Percentiles rank a stretch among this genome's conserved stretches.
Conservation (phyloP, 2,329 filamentous ascomycete genomes). For the Ceratocystis diversiconidia region DNA sequence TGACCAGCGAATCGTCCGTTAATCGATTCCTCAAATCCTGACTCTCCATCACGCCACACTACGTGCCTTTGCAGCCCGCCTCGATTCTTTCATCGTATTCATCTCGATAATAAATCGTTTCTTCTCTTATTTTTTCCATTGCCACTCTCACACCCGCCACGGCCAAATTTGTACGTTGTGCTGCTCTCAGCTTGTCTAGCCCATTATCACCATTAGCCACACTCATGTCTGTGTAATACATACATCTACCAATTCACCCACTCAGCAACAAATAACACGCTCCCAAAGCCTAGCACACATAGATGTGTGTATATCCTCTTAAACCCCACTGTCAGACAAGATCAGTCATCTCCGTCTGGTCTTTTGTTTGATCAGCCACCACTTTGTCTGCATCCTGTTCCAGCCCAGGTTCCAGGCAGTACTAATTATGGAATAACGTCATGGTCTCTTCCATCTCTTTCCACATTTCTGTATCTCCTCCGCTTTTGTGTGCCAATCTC, state of each 20-base stretch:
- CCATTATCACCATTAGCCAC: neutral
- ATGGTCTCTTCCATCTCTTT: neutral
- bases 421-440: constrained; percentile 5
- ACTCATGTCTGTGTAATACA: no score
- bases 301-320: no score
- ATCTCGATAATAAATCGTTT: neutral
- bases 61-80: neutral
- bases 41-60: neutral
- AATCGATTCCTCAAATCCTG: neutral
- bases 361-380: constrained; percentile 5
- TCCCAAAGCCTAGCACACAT: no score
- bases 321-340: constrained; percentile 1
- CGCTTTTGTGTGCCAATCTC: neutral
- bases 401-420: neutral
- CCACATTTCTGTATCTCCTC: neutral
- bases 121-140: neutral
- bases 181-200: neutral
- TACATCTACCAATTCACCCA: no score
- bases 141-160: neutral
- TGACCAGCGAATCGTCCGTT: neutral
- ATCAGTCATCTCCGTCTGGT: neutral
- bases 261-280: no score
- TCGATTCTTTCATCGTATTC: neutral
- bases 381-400: neutral
- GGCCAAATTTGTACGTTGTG: neutral